Evolutionary conservation across 345 rosid genomes (phyloP).

Genomic region (Limnanthes douglasii): DNA sequence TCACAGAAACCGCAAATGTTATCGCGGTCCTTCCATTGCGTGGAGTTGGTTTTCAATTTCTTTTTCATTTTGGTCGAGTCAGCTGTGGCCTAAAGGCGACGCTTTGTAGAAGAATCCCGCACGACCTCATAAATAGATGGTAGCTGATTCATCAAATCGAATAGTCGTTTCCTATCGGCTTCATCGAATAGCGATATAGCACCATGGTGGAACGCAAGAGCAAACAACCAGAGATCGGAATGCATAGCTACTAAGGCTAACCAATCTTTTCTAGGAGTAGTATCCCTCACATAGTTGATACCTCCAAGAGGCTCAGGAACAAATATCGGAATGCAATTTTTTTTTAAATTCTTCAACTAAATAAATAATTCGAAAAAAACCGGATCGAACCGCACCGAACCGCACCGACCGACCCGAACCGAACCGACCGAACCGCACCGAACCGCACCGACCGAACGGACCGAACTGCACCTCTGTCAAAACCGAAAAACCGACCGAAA

Average conservation of each 20-base stretch:
- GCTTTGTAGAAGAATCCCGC: conserved; percentile 48
- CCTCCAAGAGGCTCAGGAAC: conserved; percentile 94
- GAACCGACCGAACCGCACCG: too few relatives aligned
- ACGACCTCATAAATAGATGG: conserved; percentile 80
- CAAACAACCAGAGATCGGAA: conserved; percentile 59
- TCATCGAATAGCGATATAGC: conserved; percentile 83
- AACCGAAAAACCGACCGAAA: too few relatives aligned
- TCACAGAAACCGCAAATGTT: conserved; percentile 34
- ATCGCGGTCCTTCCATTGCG: conserved; percentile 30
- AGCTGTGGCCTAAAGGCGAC: conserved; percentile 41
- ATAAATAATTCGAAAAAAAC: too few relatives aligned
- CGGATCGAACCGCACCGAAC: too few relatives aligned
- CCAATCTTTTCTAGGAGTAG: conserved; percentile 89
- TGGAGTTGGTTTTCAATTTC: conserved; percentile 63
- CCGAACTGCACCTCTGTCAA: too few relatives aligned
- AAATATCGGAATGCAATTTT: too few relatives aligned
- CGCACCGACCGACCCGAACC: too few relatives aligned
- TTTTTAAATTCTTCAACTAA: too few relatives aligned
- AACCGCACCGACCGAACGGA: too few relatives aligned
- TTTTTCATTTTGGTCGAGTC: conserved; percentile 51
- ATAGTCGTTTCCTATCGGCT: conserved; percentile 83
- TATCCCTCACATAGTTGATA: conserved; percentile 90
- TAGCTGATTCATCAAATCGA: conserved; percentile 74
- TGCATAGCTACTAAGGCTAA: conserved; percentile 52
- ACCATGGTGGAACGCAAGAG: conserved; percentile 88